phyloP scores from a whole-genome alignment of 345 rosid genomes.

The Populus simonii region DNA sequence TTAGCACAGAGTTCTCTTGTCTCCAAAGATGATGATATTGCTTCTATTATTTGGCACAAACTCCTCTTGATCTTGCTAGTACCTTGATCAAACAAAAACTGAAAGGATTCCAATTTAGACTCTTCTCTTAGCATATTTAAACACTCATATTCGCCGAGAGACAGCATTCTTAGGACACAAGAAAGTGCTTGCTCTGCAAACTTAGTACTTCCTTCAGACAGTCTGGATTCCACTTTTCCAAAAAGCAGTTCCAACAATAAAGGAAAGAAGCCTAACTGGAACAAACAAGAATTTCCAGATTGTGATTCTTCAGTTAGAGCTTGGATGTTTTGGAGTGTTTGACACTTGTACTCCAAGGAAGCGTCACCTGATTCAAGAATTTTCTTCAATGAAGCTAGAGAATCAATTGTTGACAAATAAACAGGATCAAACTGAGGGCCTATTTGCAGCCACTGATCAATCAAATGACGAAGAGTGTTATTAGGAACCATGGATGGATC shows the following conservation, averaged over 20 bases:
- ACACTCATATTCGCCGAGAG: slow-evolving; percentile 17
- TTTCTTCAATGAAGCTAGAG: slow-evolving; percentile 34
- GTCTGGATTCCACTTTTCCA: slow-evolving; percentile 19
- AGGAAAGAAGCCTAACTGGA: slow-evolving; percentile 47
- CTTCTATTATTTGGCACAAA: slow-evolving; percentile 43
- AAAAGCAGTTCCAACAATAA: slow-evolving; percentile 38
- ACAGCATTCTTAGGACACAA: slow-evolving; percentile 37
- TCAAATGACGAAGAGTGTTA: slow-evolving; percentile 59
- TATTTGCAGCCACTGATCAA: slow-evolving; percentile 48
- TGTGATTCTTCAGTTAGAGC: slow-evolving; percentile 29
- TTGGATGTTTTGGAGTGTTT: slow-evolving; percentile 26
- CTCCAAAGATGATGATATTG: slow-evolving; percentile 36
- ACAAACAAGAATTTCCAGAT: slow-evolving; percentile 18
- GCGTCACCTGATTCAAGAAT: slow-evolving; percentile 37
- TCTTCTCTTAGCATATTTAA: slow-evolving; percentile 42
- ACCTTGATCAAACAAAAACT: slow-evolving; percentile 37
- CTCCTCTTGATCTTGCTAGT: slow-evolving; percentile 24
- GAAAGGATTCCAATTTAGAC: slow-evolving; percentile 35
- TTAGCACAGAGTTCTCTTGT: slow-evolving; percentile 38
- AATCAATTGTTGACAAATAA: slow-evolving; percentile 13
- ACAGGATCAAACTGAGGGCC: slow-evolving; percentile 27
- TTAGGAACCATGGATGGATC: slow-evolving; percentile 59
- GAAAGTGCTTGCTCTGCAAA: slow-evolving; percentile 36
- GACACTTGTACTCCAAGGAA: slow-evolving; percentile 28
- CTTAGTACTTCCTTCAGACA: slow-evolving; percentile 25